Evolutionary conservation across 1,139 yeast species (phyloP).

Genomic region (Candida albicans): DNA sequence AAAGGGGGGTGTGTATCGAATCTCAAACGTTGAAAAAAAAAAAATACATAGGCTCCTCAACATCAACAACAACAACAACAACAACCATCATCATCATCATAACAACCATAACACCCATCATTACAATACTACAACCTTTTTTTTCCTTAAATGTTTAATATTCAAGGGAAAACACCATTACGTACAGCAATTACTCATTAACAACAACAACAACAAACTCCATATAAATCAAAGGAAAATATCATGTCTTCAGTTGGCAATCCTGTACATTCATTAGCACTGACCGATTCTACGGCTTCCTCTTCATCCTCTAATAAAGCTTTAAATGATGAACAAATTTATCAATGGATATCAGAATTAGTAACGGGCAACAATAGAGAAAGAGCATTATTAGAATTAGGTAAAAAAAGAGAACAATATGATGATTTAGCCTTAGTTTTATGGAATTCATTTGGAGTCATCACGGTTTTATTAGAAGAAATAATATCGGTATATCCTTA

Average conservation of each 20-base stretch:
- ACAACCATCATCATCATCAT: too few relatives aligned
- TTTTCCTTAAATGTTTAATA: background rate
- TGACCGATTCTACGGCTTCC: background rate
- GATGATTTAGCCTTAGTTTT: constrained; percentile 90
- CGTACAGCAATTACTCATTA: background rate
- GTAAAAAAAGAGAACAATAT: constrained; percentile 91
- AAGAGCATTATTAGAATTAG: constrained; percentile 86
- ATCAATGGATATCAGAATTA: constrained; percentile 86
- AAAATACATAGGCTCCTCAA: too few relatives aligned
- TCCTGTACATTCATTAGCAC: background rate
- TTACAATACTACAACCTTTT: too few relatives aligned
- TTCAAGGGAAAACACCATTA: background rate
- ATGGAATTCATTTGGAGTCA: constrained; percentile 96
- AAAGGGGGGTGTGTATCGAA: too few relatives aligned
- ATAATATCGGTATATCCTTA: constrained; percentile 87
- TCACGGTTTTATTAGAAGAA: constrained; percentile 88
- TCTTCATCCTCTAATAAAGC: constrained; percentile 42
- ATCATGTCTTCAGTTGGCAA: background rate
- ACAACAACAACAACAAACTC: background rate
- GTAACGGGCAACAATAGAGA: constrained; percentile 90
- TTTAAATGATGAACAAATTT: constrained; percentile 81
- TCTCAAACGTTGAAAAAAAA: too few relatives aligned
- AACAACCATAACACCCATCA: too few relatives aligned
- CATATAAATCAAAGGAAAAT: background rate
- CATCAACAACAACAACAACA: too few relatives aligned